Conservation (phyloP, 352 stramenopile species). For the Globisporangium sylvaticum region DNA sequence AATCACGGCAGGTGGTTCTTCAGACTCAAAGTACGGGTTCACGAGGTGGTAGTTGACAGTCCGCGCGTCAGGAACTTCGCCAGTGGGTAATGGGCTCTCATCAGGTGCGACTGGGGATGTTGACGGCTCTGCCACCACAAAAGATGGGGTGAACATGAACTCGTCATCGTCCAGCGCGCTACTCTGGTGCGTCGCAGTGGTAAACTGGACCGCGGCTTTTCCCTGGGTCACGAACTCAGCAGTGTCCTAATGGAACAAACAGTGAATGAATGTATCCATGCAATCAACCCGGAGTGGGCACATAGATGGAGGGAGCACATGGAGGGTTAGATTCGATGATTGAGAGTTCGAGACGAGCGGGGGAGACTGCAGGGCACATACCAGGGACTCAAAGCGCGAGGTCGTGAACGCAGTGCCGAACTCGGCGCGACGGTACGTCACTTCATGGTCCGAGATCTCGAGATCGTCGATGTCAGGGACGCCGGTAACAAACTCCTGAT, state of each 20-base stretch:
- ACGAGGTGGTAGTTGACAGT: constrained; percentile 54
- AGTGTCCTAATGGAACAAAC: constrained; percentile 16
- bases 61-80: constrained; percentile 46
- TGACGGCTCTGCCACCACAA: background rate
- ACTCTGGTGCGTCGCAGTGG: constrained; percentile 9
- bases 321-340: background rate
- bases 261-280: background rate
- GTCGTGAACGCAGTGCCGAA: constrained; percentile 51
- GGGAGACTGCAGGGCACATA: constrained; percentile 13
- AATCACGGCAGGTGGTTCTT: constrained; percentile 36
- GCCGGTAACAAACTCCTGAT: constrained; percentile 26
- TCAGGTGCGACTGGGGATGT: background rate
- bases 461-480: constrained; percentile 30
- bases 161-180: constrained; percentile 30
- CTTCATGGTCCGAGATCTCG: constrained; percentile 31
- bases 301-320: too few relatives aligned
- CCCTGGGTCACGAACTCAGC: constrained; percentile 18
- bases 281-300: background rate
- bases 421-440: constrained; percentile 64
- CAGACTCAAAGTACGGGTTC: constrained; percentile 75
- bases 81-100: constrained; percentile 27
- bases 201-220: constrained; percentile 29
- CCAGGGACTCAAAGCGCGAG: constrained; percentile 56
- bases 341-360: background rate
- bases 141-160: background rate